phyloP scores from a whole-genome alignment of 495 filamentous ascomycete species.

The Baudoinia panamericana region DNA sequence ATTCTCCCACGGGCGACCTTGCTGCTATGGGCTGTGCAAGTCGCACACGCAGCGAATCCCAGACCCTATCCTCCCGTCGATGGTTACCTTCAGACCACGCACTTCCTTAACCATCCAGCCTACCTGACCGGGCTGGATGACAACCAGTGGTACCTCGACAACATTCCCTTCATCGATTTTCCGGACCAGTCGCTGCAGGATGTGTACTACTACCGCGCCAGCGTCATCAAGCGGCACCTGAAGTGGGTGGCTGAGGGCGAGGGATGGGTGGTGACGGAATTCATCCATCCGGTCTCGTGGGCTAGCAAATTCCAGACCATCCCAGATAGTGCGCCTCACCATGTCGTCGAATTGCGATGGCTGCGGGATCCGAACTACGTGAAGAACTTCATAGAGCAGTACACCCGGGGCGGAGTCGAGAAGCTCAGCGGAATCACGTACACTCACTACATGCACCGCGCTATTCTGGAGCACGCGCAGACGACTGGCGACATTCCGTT shows the following conservation, averaged over 20 bases:
- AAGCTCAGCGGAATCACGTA: conserved; percentile 28
- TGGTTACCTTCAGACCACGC: conserved; percentile 16
- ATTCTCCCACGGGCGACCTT: too few species aligned
- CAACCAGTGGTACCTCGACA: conserved; percentile 29
- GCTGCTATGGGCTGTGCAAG: too few species aligned
- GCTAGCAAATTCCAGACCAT: conserved; percentile 29
- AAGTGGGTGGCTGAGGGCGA: conserved; percentile 32
- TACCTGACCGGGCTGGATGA: conserved; percentile 20
- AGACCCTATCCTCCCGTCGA: conserved; percentile 19
- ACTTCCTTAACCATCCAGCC: conserved; percentile 18
- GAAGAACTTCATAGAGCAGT: conserved; percentile 34
- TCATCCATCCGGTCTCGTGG: conserved; percentile 16
- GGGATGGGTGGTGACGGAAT: conserved; percentile 34
- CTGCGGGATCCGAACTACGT: conserved; percentile 30
- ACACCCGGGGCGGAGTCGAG: conserved; percentile 33
- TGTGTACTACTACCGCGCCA: conserved; percentile 37
- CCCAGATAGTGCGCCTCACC: conserved; percentile 34
- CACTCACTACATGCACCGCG: conserved; percentile 35
- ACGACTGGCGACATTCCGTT: conserved; percentile 32
- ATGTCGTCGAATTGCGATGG: conserved; percentile 36
- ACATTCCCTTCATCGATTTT: conserved; percentile 39
- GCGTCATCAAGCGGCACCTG: conserved; percentile 32
- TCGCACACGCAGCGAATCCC: conserved; percentile 2
- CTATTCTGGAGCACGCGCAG: conserved; percentile 29
- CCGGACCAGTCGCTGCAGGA: conserved; percentile 33